Base-by-base conservation (phyloP, 192 early-diverging fungal species). In the Borealophlyctis nickersoniae region DNA sequence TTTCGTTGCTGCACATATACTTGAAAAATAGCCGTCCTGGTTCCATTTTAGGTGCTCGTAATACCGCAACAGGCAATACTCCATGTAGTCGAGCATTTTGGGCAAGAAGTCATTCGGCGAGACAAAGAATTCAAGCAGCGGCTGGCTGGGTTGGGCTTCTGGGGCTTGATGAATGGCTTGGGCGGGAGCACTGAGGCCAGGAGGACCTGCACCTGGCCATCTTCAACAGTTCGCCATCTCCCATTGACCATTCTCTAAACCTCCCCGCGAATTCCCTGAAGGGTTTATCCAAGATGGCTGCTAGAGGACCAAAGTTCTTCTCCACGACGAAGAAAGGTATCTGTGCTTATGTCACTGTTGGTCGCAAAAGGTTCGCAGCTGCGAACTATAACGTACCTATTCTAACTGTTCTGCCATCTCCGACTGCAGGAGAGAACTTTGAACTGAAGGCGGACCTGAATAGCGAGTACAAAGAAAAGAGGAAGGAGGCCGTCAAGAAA, bases 401-500 rank as follows among this genome's bases (percentile, higher is more conserved):
- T 31, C 19, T 4, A 28, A 11, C 35, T 73, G 28, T 27, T 16
- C 34, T 52, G 49, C 51, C 45, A 1, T 32, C 14, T 19, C 59
- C 19, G 23, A 58, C 39, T n/a, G n/a, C 56, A 94, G 92, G 93
- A 55, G 96, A 99, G 73, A 98, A 96, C 81, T 96, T 91, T 71
- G 96, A 99, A 80, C 83, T 99, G n/a, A 87, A 92, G 70, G 89
- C 90, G 4, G 96, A 98, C 62, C 80, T 99, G 49, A 99, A 99
- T 77, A 91, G 88, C 76, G 96, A 99, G 79, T 98, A 98, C 79
- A 89, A 87, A 60, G 92, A 98, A 62, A 79, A 88, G 51, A 84
- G 96, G 55, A 98, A 97, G 73, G 96, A 99, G 79, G 92, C 94
- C 0, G 95, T 99, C 32, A 95, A 96, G 65, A 91, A 94, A 72